phyloP scores from a whole-genome alignment of 148 eudicot species.

The Silene uniflora region DNA sequence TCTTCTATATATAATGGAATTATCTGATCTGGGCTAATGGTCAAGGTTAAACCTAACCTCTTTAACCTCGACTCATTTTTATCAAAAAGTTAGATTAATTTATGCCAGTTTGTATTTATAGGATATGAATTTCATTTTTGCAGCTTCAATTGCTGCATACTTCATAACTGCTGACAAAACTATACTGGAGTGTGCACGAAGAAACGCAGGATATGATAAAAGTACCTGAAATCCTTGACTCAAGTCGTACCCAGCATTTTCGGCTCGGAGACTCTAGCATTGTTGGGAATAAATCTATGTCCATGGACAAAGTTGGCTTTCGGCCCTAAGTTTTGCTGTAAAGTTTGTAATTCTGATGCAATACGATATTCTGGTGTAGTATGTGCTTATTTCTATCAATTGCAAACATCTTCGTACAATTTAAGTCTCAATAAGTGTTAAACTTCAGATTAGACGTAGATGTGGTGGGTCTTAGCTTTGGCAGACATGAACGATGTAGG shows the following conservation, averaged over 20 bases:
- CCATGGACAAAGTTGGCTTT: conserved; percentile 9
- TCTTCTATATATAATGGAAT: neutral
- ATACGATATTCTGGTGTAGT: neutral
- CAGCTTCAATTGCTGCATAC: conserved; percentile 83
- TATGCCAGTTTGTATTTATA: neutral
- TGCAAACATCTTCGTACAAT: neutral
- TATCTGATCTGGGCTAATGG: neutral
- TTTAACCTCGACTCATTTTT: neutral
- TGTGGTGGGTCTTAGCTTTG: no score
- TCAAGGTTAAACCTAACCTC: neutral
- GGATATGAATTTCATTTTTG: conserved; percentile 7
- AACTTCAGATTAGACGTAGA: no score
- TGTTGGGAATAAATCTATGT: neutral
- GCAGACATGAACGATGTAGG: no score
- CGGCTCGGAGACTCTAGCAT: neutral
- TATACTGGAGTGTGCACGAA: conserved; percentile 67
- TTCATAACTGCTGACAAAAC: conserved; percentile 92
- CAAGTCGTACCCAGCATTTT: neutral
- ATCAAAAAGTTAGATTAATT: neutral
- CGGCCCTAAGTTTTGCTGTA: neutral
- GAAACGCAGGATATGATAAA: conserved; percentile 50
- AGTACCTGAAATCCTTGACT: conserved; percentile 17
- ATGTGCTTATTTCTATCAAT: neutral
- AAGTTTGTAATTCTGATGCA: neutral
- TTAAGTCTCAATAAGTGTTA: neutral